Conservation (phyloP, 179 eudicot genomes). For the Spergularia azorica region DNA sequence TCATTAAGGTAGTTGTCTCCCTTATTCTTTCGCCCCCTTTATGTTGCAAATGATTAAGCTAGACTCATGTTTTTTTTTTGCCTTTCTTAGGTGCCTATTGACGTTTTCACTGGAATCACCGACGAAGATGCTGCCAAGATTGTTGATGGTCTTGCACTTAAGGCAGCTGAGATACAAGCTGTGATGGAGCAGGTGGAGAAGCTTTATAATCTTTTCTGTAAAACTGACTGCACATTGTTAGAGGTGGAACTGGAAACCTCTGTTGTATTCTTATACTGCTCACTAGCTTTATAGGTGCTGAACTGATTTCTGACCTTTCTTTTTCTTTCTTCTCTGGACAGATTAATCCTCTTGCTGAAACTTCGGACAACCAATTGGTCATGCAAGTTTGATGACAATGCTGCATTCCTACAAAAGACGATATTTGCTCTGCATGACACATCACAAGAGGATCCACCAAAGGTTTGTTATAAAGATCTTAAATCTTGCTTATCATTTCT, state of each 20-base stretch:
- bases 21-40: background rate
- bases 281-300: background rate
- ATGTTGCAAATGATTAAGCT: no score
- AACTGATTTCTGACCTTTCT: slow-evolving; percentile 3
- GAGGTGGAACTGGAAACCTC: slow-evolving; percentile 48
- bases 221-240: slow-evolving; percentile 82
- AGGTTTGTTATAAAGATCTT: slow-evolving; percentile 43
- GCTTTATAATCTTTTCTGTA: slow-evolving; percentile 81
- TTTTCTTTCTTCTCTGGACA: slow-evolving; percentile 24
- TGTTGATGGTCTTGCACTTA: slow-evolving; percentile 84
- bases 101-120: slow-evolving; percentile 89
- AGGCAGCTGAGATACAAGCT: slow-evolving; percentile 69
- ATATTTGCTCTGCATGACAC: slow-evolving; percentile 95
- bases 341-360: slow-evolving; percentile 97
- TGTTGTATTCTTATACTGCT: background rate
- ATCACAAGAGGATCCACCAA: slow-evolving; percentile 96
- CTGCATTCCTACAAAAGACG: slow-evolving; percentile 89
- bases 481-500: background rate
- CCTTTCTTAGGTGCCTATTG: slow-evolving; percentile 70
- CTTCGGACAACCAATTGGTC: slow-evolving; percentile 79
- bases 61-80: slow-evolving; percentile 6
- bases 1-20: slow-evolving; percentile 65
- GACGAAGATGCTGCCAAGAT: slow-evolving; percentile 99
- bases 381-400: slow-evolving; percentile 99
- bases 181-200: slow-evolving; percentile 96